Base-by-base conservation (phyloP, 306 rosid species). In the Amphicarpaea edgeworthii region DNA sequence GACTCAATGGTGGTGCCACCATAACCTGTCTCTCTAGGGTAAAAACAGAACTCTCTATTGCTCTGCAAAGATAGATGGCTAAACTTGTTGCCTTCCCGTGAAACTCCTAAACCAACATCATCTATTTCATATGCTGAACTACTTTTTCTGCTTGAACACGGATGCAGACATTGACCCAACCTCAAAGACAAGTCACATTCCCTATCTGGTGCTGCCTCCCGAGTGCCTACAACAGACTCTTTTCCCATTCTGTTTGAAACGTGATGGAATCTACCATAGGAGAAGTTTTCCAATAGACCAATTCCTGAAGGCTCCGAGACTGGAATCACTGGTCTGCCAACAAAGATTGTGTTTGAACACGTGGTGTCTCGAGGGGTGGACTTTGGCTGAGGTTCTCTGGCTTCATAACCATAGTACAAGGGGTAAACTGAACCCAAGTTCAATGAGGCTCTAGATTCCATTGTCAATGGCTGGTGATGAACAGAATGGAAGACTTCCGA, bases 341-440 rank as follows among this genome's bases (percentile, higher is more conserved):
- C 84, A 71, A 87, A 86, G 68, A 90, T 87, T 43, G 81, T 79
- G 50, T 72, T 78, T 5, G 86, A 82, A 75, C 85, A 72, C 16
- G 85, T 55, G 61, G 80, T 79, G 41, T 83, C 92, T 8, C 80
- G 37, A 62, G 53, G 11, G 24, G 28, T 72, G 16, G 87, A 47
- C 72, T 84, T 83, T 55, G 77, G 72, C 23, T 80, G 86, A 38
- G 84, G 71, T 38, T 73, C 87, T 83, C 77, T 81, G n/a, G 72
- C 59, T 78, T 70, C 96, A 72, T 68, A 73, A 26, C 91, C 91
- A 43, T 89, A 81, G 80, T 88, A 93, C 91, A 96, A 87, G 0
- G 99, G 99, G 75, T 93, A 96, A 46, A 84, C 91, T 68, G 99
- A 88, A 78, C 97, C 98, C 71, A 77, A 23, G 83, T 81, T 89